A percentile compares a stretch with the other conserved stretches of the same genome.
These are phyloP conservation scores for Pelargonium citronellum DNA, from an alignment of 441 rosid genomes.

Conservation along the genomic window DNA sequence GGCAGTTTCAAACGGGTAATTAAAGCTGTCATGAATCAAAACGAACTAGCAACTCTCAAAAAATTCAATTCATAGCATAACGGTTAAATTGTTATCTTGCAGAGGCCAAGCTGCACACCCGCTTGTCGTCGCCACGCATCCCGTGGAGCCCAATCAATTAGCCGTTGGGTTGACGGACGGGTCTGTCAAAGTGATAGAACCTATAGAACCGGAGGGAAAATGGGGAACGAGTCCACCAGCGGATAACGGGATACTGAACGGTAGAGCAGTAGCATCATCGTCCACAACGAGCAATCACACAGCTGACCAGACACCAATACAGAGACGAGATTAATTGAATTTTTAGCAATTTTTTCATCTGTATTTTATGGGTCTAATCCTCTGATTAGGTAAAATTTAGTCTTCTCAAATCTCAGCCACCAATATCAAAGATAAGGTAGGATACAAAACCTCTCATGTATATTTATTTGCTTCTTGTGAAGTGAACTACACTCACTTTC, in stretches of 20 bases:
- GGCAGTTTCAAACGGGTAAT: conserved; percentile 49
- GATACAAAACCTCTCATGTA: conserved; percentile 1
- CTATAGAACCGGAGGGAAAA: conserved; percentile 58
- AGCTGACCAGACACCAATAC: conserved; percentile 54
- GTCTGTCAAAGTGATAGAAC: conserved; percentile 73
- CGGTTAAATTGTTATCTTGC: conserved; percentile 9
- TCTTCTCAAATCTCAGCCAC: background rate
- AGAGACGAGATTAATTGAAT: conserved; percentile 39
- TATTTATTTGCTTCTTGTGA: background rate
- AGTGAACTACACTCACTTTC: background rate
- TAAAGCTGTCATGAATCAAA: background rate
- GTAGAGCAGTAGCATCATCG: conserved; percentile 51
- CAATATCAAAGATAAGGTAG: conserved; percentile 2
- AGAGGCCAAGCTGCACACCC: conserved; percentile 66
- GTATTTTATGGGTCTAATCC: conserved; percentile 24
- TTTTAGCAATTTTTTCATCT: conserved; percentile 10
- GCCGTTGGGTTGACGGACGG: conserved; percentile 74
- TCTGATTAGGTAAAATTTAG: conserved; percentile 26
- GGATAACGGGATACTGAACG: conserved; percentile 50
- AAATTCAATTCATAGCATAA: background rate
- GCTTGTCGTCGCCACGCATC: conserved; percentile 76
- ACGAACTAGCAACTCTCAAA: background rate
- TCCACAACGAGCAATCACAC: conserved; percentile 74
- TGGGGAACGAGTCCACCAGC: conserved; percentile 67
- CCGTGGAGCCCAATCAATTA: conserved; percentile 64